Percentiles rank a stretch among this genome's conserved stretches.
phyloP scores from a whole-genome alignment of 768 basidiomycete species.

The Paxillus rubicundulus region DNA sequence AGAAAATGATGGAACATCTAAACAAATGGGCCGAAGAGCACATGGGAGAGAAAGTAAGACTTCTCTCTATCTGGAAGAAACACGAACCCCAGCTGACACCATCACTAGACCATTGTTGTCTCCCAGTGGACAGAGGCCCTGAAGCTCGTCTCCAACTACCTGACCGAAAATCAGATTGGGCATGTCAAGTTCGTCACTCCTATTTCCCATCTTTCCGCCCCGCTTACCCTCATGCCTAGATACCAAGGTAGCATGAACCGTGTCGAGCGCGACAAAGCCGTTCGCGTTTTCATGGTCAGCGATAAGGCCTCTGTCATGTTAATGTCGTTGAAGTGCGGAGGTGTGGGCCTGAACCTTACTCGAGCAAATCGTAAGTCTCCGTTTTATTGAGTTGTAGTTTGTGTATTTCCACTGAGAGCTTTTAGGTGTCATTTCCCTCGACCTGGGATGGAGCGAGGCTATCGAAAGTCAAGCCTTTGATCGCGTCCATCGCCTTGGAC shows the following conservation, averaged over 20 bases:
- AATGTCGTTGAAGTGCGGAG: slow-evolving; percentile 64
- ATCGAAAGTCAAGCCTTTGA: slow-evolving; percentile 63
- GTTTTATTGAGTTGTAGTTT: not conserved
- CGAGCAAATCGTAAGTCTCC: slow-evolving; percentile 48
- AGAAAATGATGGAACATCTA: slow-evolving; percentile 63
- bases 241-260: slow-evolving; percentile 63
- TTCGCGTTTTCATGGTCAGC: slow-evolving; percentile 58
- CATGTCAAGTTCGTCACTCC: slow-evolving; percentile 49
- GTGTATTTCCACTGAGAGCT: not conserved
- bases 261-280: slow-evolving; percentile 49
- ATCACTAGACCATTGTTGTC: slow-evolving; percentile 53
- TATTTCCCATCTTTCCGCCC: not conserved
- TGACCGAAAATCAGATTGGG: slow-evolving; percentile 48
- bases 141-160: slow-evolving; percentile 58
- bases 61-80: not conserved
- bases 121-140: slow-evolving; percentile 73
- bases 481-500: slow-evolving; percentile 56
- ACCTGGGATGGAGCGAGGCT: slow-evolving; percentile 64
- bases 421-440: slow-evolving; percentile 53
- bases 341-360: slow-evolving; percentile 52
- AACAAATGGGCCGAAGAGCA: slow-evolving; percentile 41
- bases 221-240: slow-evolving; percentile 26
- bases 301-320: slow-evolving; percentile 58
- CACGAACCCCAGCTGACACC: slow-evolving; percentile 1
- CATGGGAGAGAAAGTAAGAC: slow-evolving; percentile 59